These are phyloP conservation scores for Curvularia eragrostidis DNA, from an alignment of 2,329 filamentous ascomycete genomes.

Conservation along the genomic window DNA sequence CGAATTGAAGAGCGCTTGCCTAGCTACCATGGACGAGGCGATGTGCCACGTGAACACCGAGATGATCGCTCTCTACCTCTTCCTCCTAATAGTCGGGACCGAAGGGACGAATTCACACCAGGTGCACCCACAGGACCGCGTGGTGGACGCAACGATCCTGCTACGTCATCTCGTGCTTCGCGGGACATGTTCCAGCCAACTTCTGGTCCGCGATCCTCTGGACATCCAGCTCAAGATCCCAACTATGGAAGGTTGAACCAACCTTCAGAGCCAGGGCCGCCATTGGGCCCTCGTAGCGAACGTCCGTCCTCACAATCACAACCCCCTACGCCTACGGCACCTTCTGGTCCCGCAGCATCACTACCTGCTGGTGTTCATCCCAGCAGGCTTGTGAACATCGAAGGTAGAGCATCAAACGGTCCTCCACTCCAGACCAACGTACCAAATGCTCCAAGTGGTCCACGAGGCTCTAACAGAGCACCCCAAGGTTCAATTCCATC, in stretches of 20 bases:
- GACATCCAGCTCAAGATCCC: conserved; percentile 51
- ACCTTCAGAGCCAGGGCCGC: conserved; percentile 56
- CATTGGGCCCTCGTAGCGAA: conserved; percentile 61
- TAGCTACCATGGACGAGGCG: conserved; percentile 35
- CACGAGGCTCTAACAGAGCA: conserved; percentile 38
- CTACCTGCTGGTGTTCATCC: conserved; percentile 60
- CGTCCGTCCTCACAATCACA: conserved; percentile 37
- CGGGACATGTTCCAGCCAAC: conserved; percentile 52
- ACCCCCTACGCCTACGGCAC: conserved; percentile 40
- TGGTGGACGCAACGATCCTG: conserved; percentile 48
- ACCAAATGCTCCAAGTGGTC: conserved; percentile 44
- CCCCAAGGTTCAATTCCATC: conserved; percentile 35
- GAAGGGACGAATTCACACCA: conserved; percentile 49
- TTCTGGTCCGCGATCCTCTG: conserved; percentile 44
- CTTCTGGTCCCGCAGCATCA: conserved; percentile 39
- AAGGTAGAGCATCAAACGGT: conserved; percentile 28
- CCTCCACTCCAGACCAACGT: conserved; percentile 44
- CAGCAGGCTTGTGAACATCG: conserved; percentile 58
- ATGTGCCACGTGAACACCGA: conserved; percentile 37
- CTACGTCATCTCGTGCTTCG: conserved; percentile 32
- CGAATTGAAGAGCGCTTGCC: conserved; percentile 36
- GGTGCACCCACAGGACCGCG: conserved; percentile 62
- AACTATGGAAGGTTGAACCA: conserved; percentile 59
- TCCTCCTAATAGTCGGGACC: conserved; percentile 48
- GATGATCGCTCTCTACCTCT: conserved; percentile 41